Conservation (phyloP, 192 early-diverging fungal genomes). For the Ramicandelaber brevisporus region DNA sequence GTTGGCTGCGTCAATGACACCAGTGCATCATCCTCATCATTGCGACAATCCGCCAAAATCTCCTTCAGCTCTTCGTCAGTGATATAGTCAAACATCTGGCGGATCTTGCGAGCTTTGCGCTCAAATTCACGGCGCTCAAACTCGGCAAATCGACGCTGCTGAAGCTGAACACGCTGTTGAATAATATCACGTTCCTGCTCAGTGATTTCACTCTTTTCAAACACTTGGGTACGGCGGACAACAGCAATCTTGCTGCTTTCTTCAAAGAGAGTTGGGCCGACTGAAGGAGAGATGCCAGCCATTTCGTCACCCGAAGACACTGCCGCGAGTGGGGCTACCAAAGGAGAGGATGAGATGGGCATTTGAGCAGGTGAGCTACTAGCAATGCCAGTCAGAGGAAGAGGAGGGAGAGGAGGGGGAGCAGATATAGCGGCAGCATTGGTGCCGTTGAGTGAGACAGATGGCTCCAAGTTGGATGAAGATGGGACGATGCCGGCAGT, state of each 20-base stretch:
- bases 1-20: slow-evolving; percentile 52
- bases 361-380: too few species aligned
- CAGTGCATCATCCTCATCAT: slow-evolving; percentile 83
- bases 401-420: too few species aligned
- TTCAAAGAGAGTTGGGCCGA: too few species aligned
- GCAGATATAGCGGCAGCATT: too few species aligned
- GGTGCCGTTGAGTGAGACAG: too few species aligned
- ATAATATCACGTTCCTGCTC: slow-evolving; percentile 77
- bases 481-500: too few species aligned
- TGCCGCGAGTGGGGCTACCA: too few species aligned
- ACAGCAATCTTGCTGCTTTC: slow-evolving; percentile 44
- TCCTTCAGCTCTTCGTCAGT: slow-evolving; percentile 63
- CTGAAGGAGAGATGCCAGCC: too few species aligned
- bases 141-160: slow-evolving; percentile 74
- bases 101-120: slow-evolving; percentile 56
- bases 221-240: slow-evolving; percentile 66
- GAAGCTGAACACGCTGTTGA: slow-evolving; percentile 66
- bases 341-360: too few species aligned
- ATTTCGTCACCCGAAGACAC: too few species aligned
- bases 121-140: slow-evolving; percentile 58
- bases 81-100: slow-evolving; percentile 48
- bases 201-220: slow-evolving; percentile 63
- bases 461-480: too few species aligned
- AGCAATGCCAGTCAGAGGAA: too few species aligned
- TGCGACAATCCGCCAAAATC: slow-evolving; percentile 44